These are phyloP conservation scores for Naganishia antarctica DNA, from an alignment of 768 basidiomycete species.

Conservation along the genomic window DNA sequence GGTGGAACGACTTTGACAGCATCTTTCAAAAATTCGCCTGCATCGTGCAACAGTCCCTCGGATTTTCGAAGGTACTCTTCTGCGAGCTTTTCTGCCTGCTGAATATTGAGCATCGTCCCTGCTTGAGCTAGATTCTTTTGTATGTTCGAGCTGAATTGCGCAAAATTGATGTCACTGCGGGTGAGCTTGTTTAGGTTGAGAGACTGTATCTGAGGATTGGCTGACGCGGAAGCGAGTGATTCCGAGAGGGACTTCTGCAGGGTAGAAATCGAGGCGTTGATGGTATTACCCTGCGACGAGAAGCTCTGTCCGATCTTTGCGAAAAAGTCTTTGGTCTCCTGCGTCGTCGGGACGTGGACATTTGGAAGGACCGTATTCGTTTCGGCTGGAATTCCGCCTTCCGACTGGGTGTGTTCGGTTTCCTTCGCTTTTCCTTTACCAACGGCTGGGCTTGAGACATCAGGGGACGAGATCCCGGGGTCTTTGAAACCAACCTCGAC, in stretches of 20 bases:
- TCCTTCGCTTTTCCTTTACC: conserved; percentile 45
- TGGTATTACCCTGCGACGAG: conserved; percentile 33
- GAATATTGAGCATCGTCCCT: conserved; percentile 50
- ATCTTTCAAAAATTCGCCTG: conserved; percentile 64
- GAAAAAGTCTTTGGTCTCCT: conserved; percentile 25
- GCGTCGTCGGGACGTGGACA: conserved; percentile 20
- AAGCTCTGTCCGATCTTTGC: conserved; percentile 34
- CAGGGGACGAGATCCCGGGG: conserved; percentile 17
- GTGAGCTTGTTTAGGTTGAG: conserved; percentile 64
- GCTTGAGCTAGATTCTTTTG: conserved; percentile 59
- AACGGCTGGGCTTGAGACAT: not conserved
- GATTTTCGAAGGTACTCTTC: conserved; percentile 75
- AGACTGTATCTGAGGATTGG: conserved; percentile 28
- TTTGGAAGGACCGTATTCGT: not conserved
- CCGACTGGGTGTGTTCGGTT: conserved; percentile 2
- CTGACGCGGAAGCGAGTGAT: conserved; percentile 30
- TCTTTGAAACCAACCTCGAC: conserved; percentile 42
- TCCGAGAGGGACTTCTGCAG: conserved; percentile 33
- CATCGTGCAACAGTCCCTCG: conserved; percentile 50
- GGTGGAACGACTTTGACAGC: conserved; percentile 91
- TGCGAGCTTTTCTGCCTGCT: conserved; percentile 56
- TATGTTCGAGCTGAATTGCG: conserved; percentile 65
- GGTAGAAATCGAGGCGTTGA: conserved; percentile 36
- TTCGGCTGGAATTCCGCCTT: not conserved
- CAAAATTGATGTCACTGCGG: conserved; percentile 51